Base-by-base conservation (phyloP, 225 moss, liverwort and hornwort genomes). In the Polytrichum commune region DNA sequence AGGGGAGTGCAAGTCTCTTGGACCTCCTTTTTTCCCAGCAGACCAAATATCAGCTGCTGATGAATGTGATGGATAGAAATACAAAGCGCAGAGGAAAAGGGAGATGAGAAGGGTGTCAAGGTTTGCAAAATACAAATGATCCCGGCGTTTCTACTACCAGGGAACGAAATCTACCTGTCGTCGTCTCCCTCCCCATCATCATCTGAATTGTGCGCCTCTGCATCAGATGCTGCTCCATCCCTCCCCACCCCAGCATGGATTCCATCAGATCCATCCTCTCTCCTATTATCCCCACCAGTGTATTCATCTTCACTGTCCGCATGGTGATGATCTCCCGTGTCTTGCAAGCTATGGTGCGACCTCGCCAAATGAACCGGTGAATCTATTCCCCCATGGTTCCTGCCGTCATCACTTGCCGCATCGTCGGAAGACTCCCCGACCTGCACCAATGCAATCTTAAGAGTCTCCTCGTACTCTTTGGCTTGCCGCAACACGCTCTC, bases 281-380 rank as follows among this genome's bases (percentile, higher is more conserved):
- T 82, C 60, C 82, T 82, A 19, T 75, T 73, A 29, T 88, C 76
- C 63, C 76, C 79, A 2, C 78, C 75, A 0, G 60, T 77, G 13
- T 46, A 46, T 0, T 88, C 88, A 7, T 73, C 73, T 28, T 84
- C 84, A 38, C 84, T 84, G 66, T 84, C 84, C 4, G 70, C 81
- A 5, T 73, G 77, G 22, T 73, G 77, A 38, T 38, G 38, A 27
- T 77, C 69, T 33, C 87, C 77, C 6, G 75, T 82, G 0, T 84
- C 84, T 68, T 82, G 84, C 5, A 70, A 68, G 27, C 84, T 82
- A 20, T 78, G 73, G 24, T 64, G 75, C 7, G 79, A 81, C 29
- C 84, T 88, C 68, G 73, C 84, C 5, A 79, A 62, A 62, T 84
- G 88, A 5, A 82, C 77, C 0, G 84, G 81, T 22, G 84, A 88